Conservation (phyloP, 768 basidiomycete genomes). For the Lepiota venenata region DNA sequence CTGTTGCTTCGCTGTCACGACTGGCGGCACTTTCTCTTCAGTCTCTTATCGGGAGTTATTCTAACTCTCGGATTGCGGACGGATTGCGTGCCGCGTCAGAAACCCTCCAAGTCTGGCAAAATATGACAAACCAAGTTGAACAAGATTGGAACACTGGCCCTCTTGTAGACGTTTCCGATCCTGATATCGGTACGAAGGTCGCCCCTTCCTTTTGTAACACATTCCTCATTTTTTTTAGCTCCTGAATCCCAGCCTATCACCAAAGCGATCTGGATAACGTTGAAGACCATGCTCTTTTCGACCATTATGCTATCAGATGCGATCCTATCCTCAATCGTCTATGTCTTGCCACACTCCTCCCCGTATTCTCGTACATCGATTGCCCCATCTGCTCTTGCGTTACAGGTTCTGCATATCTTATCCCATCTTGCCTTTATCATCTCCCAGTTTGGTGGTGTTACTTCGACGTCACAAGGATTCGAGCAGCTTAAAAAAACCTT, state of each 20-base stretch:
- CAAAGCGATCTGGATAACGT: constrained; percentile 57
- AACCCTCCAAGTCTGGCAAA: constrained; percentile 27
- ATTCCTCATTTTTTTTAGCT: constrained; percentile 25
- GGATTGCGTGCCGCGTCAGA: constrained; percentile 27
- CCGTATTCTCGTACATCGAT: constrained; percentile 18
- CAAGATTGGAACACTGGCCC: constrained; percentile 43
- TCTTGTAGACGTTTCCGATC: constrained; percentile 30
- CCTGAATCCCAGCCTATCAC: constrained; percentile 40
- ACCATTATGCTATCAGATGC: constrained; percentile 67
- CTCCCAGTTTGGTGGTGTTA: constrained; percentile 75
- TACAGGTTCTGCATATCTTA: constrained; percentile 51
- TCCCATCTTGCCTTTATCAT: constrained; percentile 74
- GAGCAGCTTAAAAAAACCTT: constrained; percentile 70
- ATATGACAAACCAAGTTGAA: constrained; percentile 42
- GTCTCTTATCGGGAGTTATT: constrained; percentile 31
- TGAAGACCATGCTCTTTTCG: constrained; percentile 78
- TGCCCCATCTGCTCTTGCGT: constrained; percentile 48
- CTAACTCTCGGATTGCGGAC: constrained; percentile 24
- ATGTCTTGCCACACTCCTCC: constrained; percentile 34
- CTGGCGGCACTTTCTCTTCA: constrained; percentile 30
- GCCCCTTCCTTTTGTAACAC: constrained; percentile 2
- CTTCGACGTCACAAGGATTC: constrained; percentile 56
- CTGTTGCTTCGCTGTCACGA: constrained; percentile 31
- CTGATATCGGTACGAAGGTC: constrained; percentile 26
- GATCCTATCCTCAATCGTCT: constrained; percentile 52